phyloP scores from a whole-genome alignment of 2,329 filamentous ascomycete species.

The Aureobasidium sp. region DNA sequence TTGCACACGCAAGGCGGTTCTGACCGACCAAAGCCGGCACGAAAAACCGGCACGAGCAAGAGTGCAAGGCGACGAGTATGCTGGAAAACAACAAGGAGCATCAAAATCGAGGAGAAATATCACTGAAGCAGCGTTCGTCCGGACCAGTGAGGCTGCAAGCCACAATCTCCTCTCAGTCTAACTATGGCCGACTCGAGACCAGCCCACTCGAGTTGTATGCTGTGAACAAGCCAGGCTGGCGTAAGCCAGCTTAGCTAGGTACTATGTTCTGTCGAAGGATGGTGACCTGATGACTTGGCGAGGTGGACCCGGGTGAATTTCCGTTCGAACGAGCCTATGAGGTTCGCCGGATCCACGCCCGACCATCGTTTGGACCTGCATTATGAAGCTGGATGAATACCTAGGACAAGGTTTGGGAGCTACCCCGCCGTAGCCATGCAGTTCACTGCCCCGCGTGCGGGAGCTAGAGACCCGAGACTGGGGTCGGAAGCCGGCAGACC shows the following conservation, averaged over 20 bases:
- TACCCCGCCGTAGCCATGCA: slow-evolving; percentile 1
- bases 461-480: not conserved
- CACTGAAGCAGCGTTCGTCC: not conserved
- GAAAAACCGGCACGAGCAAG: not conserved
- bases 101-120: not conserved
- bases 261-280: not conserved
- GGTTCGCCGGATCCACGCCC: not conserved
- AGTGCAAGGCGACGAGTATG: not conserved
- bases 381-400: not conserved
- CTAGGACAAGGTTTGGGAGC: not conserved
- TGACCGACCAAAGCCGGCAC: not conserved
- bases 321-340: slow-evolving; percentile 17
- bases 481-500: not conserved
- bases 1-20: not conserved
- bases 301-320: not conserved
- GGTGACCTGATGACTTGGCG: slow-evolving; percentile 6
- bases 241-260: not conserved
- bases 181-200: not conserved
- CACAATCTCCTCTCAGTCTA: not conserved
- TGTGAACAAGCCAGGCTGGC: not conserved
- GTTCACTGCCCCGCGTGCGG: slow-evolving; percentile 10
- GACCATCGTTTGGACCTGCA: not conserved
- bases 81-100: not conserved
- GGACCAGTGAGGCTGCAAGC: not conserved
- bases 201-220: not conserved